These are phyloP conservation scores for Penicillium fuscoglaucum DNA, from an alignment of 2,329 filamentous ascomycete species.

Conservation along the genomic window DNA sequence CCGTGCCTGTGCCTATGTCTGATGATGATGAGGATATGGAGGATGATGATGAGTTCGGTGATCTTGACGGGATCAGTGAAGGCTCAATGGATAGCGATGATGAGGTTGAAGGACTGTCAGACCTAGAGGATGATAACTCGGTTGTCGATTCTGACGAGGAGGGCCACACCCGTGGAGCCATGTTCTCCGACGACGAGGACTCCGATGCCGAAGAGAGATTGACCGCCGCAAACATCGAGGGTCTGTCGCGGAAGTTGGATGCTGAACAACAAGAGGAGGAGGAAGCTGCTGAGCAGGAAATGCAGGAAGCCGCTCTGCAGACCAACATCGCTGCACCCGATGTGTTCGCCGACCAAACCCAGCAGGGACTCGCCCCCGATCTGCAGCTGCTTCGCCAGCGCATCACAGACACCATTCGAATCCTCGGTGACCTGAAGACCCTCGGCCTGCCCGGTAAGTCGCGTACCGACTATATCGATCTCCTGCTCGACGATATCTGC, in stretches of 20 bases:
- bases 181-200: conserved; percentile 95
- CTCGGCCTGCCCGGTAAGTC: conserved; percentile 77
- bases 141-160: conserved; percentile 73
- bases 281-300: conserved; percentile 78
- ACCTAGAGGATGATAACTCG: conserved; percentile 58
- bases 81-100: conserved; percentile 53
- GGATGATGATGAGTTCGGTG: conserved; percentile 50
- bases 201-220: conserved; percentile 86
- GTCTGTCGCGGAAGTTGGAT: conserved; percentile 82
- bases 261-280: conserved; percentile 73
- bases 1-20: conserved; percentile 24
- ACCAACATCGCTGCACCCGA: conserved; percentile 85
- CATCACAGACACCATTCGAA: conserved; percentile 89
- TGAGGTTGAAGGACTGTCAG: conserved; percentile 44
- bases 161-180: conserved; percentile 58
- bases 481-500: conserved; percentile 88
- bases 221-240: conserved; percentile 94
- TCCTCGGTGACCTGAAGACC: conserved; percentile 84
- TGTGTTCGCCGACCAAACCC: conserved; percentile 61
- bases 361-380: conserved; percentile 74
- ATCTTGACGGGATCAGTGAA: conserved; percentile 43
- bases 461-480: conserved; percentile 81
- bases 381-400: conserved; percentile 82
- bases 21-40: conserved; percentile 39
- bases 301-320: conserved; percentile 81